phyloP scores from a whole-genome alignment of 768 basidiomycete species.

The Gyrodon lividus region DNA sequence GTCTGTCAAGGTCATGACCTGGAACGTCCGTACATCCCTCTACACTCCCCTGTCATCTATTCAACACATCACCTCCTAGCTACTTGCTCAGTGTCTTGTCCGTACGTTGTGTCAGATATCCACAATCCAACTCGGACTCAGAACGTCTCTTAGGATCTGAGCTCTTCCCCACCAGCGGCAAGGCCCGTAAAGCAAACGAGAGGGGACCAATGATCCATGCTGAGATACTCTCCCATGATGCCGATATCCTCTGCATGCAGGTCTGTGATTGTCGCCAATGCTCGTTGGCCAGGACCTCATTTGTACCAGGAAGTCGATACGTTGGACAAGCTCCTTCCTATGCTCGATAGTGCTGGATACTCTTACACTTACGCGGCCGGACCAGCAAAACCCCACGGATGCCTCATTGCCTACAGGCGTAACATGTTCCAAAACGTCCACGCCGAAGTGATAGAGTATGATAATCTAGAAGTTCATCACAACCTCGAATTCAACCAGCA shows the following conservation, averaged over 20 bases:
- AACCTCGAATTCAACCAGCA: conserved; percentile 32
- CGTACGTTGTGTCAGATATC: conserved; percentile 49
- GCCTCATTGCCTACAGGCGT: conserved; percentile 73
- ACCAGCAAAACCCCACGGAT: conserved; percentile 79
- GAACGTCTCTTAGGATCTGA: conserved; percentile 56
- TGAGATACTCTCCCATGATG: conserved; percentile 71
- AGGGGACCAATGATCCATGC: conserved; percentile 73
- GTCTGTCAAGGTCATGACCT: conserved; percentile 62
- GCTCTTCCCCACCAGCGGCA: conserved; percentile 74
- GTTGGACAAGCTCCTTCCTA: conserved; percentile 67
- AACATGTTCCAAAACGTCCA: conserved; percentile 46
- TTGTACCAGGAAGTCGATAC: conserved; percentile 79
- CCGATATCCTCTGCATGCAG: conserved; percentile 87
- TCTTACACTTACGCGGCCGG: conserved; percentile 64
- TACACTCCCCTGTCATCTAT: not conserved
- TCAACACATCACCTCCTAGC: conserved; percentile 37
- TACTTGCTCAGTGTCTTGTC: conserved; percentile 77
- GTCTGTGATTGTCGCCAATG: conserved; percentile 37
- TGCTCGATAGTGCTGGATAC: conserved; percentile 65
- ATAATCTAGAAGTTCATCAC: conserved; percentile 54
- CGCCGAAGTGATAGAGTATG: conserved; percentile 61
- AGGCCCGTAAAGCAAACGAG: conserved; percentile 74
- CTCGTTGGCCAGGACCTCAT: not conserved
- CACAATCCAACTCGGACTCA: not conserved
- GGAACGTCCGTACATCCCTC: conserved; percentile 65